These are phyloP conservation scores for Orbilia ellipsospora DNA, from an alignment of 2,329 filamentous ascomycete species.

Conservation along the genomic window DNA sequence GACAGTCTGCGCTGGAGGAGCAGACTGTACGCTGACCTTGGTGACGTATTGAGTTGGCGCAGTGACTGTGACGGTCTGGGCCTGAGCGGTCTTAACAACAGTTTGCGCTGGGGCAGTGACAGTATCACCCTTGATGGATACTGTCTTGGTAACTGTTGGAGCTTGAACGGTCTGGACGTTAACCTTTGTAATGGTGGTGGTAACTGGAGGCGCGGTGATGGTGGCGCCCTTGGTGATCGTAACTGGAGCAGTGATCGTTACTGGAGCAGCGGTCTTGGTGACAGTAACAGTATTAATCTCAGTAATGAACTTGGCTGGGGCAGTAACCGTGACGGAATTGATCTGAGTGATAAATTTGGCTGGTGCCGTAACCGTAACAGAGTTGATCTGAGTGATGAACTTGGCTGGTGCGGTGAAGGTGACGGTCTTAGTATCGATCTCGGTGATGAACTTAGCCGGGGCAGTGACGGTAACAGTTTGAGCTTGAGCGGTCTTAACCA, in stretches of 20 bases:
- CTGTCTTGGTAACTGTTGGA: constrained; percentile 13
- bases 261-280: not conserved
- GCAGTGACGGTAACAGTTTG: not conserved
- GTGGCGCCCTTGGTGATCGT: not conserved
- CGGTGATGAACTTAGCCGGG: too few relatives aligned
- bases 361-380: too few relatives aligned
- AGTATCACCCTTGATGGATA: not conserved
- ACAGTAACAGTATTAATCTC: constrained; percentile 1
- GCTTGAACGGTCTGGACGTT: not conserved
- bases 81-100: not conserved
- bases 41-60: not conserved
- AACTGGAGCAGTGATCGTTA: not conserved
- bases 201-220: not conserved
- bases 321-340: too few relatives aligned
- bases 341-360: not conserved
- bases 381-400: too few relatives aligned
- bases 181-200: not conserved
- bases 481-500: not conserved
- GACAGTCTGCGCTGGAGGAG: constrained; percentile 5
- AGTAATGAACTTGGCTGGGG: too few relatives aligned
- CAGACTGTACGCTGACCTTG: not conserved
- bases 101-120: constrained; percentile 8
- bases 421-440: constrained; percentile 12
- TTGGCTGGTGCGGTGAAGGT: not conserved
- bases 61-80: not conserved